Base-by-base conservation (phyloP, 179 eudicot species). In the Sideroxylon spinosum region DNA sequence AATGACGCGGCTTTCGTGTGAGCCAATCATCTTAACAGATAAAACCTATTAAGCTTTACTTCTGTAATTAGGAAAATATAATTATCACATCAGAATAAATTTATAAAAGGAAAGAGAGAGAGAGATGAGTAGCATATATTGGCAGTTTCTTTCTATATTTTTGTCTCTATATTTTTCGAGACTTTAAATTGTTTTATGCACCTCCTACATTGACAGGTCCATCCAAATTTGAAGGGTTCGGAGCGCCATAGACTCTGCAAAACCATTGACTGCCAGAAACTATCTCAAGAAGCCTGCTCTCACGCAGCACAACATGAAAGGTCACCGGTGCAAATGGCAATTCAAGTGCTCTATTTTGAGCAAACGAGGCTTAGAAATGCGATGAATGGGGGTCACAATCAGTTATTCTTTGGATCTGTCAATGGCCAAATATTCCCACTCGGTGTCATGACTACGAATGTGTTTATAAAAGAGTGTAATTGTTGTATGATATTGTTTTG, bases 221-320 rank as follows among this genome's bases (percentile, higher is more conserved):
- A 95, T 79, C 98, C 95, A 17, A 93, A 95, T 78, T 83, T 95
- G 48, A 95, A 95, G 87, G 99, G 93, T 71, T 87, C 97, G 0
- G 99, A 95, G 75, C 89, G 98, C 22, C 89, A 93, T 81, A 57
- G 98, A 6, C 89, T 95, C 14, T 93, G 97, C 91, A 95, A 95
- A 80, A 90, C 94, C 72, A 91, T 95, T 1, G 97, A 95, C 79
- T 88, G 97, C 61, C 98, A 93, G 74, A 93, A 95, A 78, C 90
- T 95, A 0, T 93, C 98, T 0, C 95, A 93, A 88, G 99, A 95
- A 85, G 99, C 95, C 50, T 93, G 98, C 79, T 91, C 97, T 88
- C 98, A 95, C 26, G 99, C 99, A 62, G 99, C 99, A 17, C 99
- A 95, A 26, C 93, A 95, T 20, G 99, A 95, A 71, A 82, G 99